Conservation (phyloP, 306 rosid genomes). For the Benincasa hispida region DNA sequence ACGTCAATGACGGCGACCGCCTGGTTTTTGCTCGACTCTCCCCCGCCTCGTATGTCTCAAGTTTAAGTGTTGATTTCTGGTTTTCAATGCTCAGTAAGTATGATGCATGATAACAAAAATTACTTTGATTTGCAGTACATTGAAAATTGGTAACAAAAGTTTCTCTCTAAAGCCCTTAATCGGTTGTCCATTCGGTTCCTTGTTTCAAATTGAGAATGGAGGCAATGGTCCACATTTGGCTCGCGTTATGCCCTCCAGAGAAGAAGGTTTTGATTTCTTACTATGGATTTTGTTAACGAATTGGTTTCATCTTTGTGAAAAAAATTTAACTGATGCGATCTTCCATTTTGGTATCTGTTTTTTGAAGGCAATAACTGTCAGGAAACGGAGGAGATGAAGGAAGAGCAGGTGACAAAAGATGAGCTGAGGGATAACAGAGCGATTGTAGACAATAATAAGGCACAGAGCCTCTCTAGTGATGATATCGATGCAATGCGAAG, state of each 20-base stretch:
- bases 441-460: constrained; percentile 63
- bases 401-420: constrained; percentile 16
- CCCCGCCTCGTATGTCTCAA: constrained; percentile 42
- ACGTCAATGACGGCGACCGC: constrained; percentile 86
- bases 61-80: neutral
- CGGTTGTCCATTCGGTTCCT: constrained; percentile 65
- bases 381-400: constrained; percentile 25
- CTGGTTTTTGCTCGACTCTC: constrained; percentile 86
- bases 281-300: neutral
- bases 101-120: neutral
- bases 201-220: constrained; percentile 58
- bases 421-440: constrained; percentile 64
- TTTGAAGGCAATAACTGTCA: constrained; percentile 22
- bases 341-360: neutral
- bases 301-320: neutral
- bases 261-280: constrained; percentile 30
- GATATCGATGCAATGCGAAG: constrained; percentile 68
- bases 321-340: neutral
- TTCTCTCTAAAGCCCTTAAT: constrained; percentile 60
- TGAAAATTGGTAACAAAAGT: constrained; percentile 83
- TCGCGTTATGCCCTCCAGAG: constrained; percentile 21
- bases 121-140: constrained; percentile 33
- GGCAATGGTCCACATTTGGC: constrained; percentile 33
- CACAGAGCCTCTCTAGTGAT: constrained; percentile 80
- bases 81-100: neutral